Conservation (phyloP, 129 eudicot genomes). For the Tanacetum coccineum region DNA sequence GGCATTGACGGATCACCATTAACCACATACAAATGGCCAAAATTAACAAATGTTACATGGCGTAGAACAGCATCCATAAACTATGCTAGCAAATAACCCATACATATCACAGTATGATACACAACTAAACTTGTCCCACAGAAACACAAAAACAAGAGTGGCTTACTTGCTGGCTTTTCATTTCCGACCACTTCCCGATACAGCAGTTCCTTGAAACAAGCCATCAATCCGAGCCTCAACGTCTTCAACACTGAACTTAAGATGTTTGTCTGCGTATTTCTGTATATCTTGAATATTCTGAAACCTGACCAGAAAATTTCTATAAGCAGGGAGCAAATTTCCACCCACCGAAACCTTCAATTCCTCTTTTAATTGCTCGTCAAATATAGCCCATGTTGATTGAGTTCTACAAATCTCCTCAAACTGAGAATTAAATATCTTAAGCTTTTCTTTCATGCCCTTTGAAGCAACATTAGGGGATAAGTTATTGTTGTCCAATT, state of each 20-base stretch:
- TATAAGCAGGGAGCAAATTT: constrained; percentile 61
- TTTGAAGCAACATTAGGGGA: constrained; percentile 56
- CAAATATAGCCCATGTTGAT: constrained; percentile 81
- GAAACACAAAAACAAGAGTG: constrained; percentile 21
- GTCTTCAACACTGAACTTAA: constrained; percentile 69
- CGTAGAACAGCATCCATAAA: constrained; percentile 32
- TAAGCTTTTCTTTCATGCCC: constrained; percentile 73
- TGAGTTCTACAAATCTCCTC: constrained; percentile 81
- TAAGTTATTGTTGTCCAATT: constrained; percentile 52
- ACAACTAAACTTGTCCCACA: constrained; percentile 27
- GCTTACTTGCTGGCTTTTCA: constrained; percentile 38
- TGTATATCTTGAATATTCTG: constrained; percentile 50
- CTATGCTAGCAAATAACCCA: constrained; percentile 35
- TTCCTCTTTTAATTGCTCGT: constrained; percentile 80
- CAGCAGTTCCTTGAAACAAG: constrained; percentile 63
- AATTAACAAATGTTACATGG: constrained; percentile 33
- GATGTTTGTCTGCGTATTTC: constrained; percentile 70
- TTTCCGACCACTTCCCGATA: constrained; percentile 59
- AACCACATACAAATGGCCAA: constrained; percentile 43
- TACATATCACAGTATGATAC: constrained; percentile 40
- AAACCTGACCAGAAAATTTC: constrained; percentile 63
- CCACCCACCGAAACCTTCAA: constrained; percentile 54
- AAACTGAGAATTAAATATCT: constrained; percentile 64
- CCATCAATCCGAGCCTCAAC: constrained; percentile 65
- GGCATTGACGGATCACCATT: constrained; percentile 37